Evolutionary conservation across 139 green algal species (phyloP), one percentile per base, ranked within the genome.

Genomic region (Trebouxia sp.): DNA sequence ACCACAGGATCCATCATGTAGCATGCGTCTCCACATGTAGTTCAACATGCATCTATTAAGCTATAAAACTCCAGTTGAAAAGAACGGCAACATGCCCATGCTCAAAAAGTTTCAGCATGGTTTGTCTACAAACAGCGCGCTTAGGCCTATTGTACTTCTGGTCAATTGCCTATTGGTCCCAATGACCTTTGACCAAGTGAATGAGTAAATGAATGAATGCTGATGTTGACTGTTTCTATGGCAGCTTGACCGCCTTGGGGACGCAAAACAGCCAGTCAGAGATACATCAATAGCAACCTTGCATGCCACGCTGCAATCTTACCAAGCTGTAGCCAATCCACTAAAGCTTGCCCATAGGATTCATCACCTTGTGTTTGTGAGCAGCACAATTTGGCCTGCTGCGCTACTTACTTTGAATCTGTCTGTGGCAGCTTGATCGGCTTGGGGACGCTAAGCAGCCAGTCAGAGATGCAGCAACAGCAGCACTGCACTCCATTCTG

Each of bases 381-480:
- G n/a, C n/a, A n/a, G n/a, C n/a, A n/a, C n/a, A n/a, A n/a, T n/a
- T n/a, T n/a, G n/a, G n/a, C n/a, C n/a, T n/a, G n/a, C n/a, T n/a
- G n/a, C n/a, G n/a, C n/a, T n/a, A n/a, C n/a, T n/a, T n/a, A n/a
- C n/a, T n/a, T n/a, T n/a, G n/a, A n/a, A n/a, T n/a, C n/a, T n/a
- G n/a, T n/a, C n/a, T n/a, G n/a, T n/a, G n/a, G n/a, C n/a, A n/a
- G n/a, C n/a, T n/a, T n/a, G n/a, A n/a, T n/a, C n/a, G n/a, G n/a
- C n/a, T n/a, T n/a, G 62, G 62, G 35, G 62, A 72, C 43, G 62
- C 32, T 4, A 72, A 72, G 32, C 62, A 72, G 15, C 62, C 26
- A 30, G 35, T 43, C 62, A 72, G 62, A 72, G 62, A 72, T 28
- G 62, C 62, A 30, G 32, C 35, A 72, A 35, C 62, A 72, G 62